Evolutionary conservation across 2,329 filamentous ascomycete genomes (phyloP).

Genomic region (Arachnopeziza araneosa): DNA sequence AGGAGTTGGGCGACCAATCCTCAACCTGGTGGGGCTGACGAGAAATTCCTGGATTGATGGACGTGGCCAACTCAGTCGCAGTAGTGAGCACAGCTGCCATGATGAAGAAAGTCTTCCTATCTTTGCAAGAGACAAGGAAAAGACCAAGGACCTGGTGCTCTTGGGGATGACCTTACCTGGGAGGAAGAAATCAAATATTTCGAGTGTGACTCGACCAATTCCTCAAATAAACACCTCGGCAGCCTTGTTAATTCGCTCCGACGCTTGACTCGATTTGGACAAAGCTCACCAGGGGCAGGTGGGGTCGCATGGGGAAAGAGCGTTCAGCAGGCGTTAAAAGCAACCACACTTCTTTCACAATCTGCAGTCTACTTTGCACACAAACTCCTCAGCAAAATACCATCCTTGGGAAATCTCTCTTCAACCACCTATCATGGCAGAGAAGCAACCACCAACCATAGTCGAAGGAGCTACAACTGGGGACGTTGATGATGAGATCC

Average conservation of each 20-base stretch:
- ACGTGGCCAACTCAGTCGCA: constrained; percentile 1
- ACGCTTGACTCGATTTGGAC: background rate
- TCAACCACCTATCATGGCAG: constrained; percentile 45
- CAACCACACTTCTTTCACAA: background rate
- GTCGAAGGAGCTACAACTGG: constrained; percentile 55
- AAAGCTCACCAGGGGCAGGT: background rate
- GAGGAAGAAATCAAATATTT: background rate
- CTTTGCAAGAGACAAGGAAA: background rate
- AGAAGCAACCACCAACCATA: constrained; percentile 52
- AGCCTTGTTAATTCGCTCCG: background rate
- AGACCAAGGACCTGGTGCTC: background rate
- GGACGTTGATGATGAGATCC: constrained; percentile 53
- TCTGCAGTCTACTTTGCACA: background rate
- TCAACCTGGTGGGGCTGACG: background rate
- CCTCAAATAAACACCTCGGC: background rate
- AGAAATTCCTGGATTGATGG: background rate
- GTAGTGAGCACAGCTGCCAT: background rate
- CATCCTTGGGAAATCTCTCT: background rate
- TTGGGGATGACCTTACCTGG: background rate
- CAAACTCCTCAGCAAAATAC: background rate
- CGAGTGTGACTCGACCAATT: background rate
- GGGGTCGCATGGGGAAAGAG: background rate
- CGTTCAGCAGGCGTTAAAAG: background rate
- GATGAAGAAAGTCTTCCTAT: background rate
- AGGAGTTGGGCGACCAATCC: constrained; percentile 58